These are phyloP conservation scores for Amphibolis antarctica DNA, from an alignment of 106 monocot genomes.

Conservation along the genomic window DNA sequence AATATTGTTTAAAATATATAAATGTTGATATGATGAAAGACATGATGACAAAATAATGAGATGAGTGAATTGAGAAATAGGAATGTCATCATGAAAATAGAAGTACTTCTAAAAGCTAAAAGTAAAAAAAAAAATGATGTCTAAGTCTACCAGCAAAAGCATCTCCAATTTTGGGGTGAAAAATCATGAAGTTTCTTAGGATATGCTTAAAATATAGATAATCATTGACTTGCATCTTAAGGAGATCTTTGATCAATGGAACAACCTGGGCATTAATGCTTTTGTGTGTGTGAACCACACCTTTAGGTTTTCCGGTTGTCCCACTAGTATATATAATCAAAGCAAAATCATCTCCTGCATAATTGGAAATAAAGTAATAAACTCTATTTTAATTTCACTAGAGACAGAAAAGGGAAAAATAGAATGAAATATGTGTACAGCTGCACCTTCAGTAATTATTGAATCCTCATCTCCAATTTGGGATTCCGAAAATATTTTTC, in stretches of 20 bases:
- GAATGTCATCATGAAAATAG: too few relatives aligned
- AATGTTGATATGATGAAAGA: too few relatives aligned
- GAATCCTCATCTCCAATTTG: constrained; percentile 31
- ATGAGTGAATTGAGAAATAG: too few relatives aligned
- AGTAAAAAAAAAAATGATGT: too few relatives aligned
- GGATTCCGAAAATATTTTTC: constrained; percentile 9
- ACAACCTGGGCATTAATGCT: constrained; percentile 73
- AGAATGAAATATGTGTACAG: constrained; percentile 6
- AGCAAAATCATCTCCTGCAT: constrained; percentile 49
- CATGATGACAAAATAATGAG: too few relatives aligned
- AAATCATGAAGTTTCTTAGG: too few relatives aligned
- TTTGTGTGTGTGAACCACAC: constrained; percentile 91
- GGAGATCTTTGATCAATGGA: background rate
- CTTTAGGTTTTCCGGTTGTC: constrained; percentile 99
- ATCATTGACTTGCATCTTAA: too few relatives aligned
- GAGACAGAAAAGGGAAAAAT: background rate
- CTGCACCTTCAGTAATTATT: constrained; percentile 35
- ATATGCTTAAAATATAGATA: too few relatives aligned
- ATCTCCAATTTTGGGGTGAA: too few relatives aligned
- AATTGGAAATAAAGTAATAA: background rate
- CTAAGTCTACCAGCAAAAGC: too few relatives aligned
- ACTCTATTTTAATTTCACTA: background rate
- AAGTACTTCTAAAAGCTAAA: too few relatives aligned
- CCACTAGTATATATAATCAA: constrained; percentile 97
- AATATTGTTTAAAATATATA: too few relatives aligned